Conservation (phyloP, 2,329 filamentous ascomycete species). For the Tolypocladium ophioglossoides region DNA sequence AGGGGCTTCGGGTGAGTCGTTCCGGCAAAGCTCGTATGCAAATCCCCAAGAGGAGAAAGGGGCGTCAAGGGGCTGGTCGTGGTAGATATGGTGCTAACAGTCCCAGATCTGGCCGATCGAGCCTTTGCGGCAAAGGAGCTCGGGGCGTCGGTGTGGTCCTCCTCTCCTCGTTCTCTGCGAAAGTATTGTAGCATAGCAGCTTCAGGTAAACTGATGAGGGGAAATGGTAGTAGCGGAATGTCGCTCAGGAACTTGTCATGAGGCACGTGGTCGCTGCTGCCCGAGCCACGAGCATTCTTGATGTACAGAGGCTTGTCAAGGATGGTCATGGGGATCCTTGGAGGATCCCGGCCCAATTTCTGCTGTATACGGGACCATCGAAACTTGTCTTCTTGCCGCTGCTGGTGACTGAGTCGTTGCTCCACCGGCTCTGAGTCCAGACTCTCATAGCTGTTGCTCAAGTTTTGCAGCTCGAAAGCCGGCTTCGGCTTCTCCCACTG, state of each 20-base stretch:
- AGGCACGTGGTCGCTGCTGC: conserved; percentile 2
- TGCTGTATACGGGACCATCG: neutral
- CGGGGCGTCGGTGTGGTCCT: conserved; percentile 23
- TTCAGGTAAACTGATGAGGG: conserved; percentile 25
- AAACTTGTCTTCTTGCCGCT: neutral
- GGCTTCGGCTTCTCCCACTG: neutral
- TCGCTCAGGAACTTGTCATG: conserved; percentile 12
- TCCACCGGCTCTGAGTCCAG: conserved; percentile 15
- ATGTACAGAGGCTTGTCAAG: neutral
- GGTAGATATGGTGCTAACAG: conserved; percentile 19
- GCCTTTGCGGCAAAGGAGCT: conserved; percentile 16
- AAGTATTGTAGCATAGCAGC: conserved; percentile 22
- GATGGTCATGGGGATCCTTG: neutral
- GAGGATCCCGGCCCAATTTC: neutral
- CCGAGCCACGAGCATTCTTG: neutral
- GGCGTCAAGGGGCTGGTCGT: conserved; percentile 15
- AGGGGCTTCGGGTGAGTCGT: conserved; percentile 6
- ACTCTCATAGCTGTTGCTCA: conserved; percentile 19
- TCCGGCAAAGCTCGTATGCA: conserved; percentile 1
- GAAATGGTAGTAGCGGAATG: conserved; percentile 21
- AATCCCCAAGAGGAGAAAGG: conserved; percentile 8
- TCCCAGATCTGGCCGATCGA: conserved; percentile 18
- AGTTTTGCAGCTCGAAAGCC: conserved; percentile 12
- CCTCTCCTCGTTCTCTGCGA: conserved; percentile 22
- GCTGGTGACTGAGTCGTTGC: neutral